These are phyloP conservation scores for Micromonas pusilla DNA, from an alignment of 139 green algal species.

Conservation along the genomic window DNA sequence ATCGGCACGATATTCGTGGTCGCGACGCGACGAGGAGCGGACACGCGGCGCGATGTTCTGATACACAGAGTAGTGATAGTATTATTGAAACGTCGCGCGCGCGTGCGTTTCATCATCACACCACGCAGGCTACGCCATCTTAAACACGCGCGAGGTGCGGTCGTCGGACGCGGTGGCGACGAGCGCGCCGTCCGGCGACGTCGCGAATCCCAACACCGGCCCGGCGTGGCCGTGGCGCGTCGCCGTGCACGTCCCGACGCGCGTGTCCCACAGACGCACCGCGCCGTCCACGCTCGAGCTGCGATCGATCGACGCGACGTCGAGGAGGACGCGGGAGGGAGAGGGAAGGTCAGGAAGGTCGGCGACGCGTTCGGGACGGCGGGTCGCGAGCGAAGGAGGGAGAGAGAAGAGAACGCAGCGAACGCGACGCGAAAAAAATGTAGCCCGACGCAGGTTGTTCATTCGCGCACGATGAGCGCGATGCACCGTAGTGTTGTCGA, in stretches of 20 bases:
- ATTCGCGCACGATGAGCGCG: not conserved
- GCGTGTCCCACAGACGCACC: slow-evolving; percentile 22
- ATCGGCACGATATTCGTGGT: too few relatives aligned
- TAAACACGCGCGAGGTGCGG: slow-evolving; percentile 13
- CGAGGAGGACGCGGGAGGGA: too few relatives aligned
- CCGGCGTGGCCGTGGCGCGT: slow-evolving; percentile 5
- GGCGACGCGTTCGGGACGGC: too few relatives aligned
- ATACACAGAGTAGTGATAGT: too few relatives aligned
- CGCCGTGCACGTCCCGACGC: not conserved
- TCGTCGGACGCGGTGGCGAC: slow-evolving; percentile 23
- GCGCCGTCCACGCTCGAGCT: slow-evolving; percentile 10
- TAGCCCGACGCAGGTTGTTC: not conserved
- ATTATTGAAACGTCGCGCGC: too few relatives aligned
- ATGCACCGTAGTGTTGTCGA: not conserved
- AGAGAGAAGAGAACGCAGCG: too few relatives aligned
- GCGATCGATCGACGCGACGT: too few relatives aligned
- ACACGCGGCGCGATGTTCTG: too few relatives aligned
- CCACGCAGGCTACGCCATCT: slow-evolving; percentile 1
- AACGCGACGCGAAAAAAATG: too few relatives aligned
- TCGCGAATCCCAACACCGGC: slow-evolving; percentile 2
- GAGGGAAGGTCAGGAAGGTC: too few relatives aligned
- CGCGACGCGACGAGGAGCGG: too few relatives aligned
- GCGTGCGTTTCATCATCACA: not conserved
- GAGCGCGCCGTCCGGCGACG: slow-evolving; percentile 3
- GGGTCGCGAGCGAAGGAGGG: too few relatives aligned